Percentiles rank a stretch among this genome's conserved stretches.
Evolutionary conservation across 768 basidiomycete genomes (phyloP).

Genomic region (Pisolithus tinctorius): DNA sequence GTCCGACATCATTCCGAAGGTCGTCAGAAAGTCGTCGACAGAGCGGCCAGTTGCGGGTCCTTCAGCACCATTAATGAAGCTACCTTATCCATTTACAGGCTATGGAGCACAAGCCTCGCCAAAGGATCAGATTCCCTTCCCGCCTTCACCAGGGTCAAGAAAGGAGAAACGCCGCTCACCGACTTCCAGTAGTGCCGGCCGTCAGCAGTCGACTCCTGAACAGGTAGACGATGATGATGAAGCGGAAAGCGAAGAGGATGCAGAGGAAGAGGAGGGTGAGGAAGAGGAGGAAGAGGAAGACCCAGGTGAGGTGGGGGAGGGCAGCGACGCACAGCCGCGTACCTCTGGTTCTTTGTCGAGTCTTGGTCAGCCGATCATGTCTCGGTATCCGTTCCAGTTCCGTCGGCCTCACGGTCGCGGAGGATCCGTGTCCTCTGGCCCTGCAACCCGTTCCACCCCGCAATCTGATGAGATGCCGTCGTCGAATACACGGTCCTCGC

Average conservation of each 20-base stretch:
- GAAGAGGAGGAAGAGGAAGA: conserved; percentile 39
- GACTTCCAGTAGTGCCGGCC: conserved; percentile 21
- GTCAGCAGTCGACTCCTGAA: conserved; percentile 24
- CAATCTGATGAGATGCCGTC: conserved; percentile 32
- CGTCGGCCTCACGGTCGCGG: conserved; percentile 42
- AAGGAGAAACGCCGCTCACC: conserved; percentile 31
- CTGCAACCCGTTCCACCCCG: conserved; percentile 34
- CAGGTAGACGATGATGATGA: conserved; percentile 22
- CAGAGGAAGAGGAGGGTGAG: conserved; percentile 33
- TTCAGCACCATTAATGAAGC: conserved; percentile 38
- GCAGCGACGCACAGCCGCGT: conserved; percentile 51
- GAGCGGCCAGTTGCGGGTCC: conserved; percentile 38
- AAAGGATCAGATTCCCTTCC: conserved; percentile 67
- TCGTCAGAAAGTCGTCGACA: conserved; percentile 39
- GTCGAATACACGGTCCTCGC: conserved; percentile 33
- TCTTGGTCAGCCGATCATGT: conserved; percentile 67
- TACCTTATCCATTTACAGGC: conserved; percentile 69
- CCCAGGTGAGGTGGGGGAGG: conserved; percentile 29
- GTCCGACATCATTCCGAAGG: conserved; percentile 38
- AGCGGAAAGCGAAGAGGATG: conserved; percentile 17
- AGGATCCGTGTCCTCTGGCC: conserved; percentile 34
- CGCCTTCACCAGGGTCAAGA: conserved; percentile 48
- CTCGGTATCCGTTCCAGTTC: conserved; percentile 66
- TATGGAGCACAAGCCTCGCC: conserved; percentile 57
- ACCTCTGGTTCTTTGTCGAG: conserved; percentile 83